These are phyloP conservation scores for Aspergillus sp. DNA, from an alignment of 2,329 filamentous ascomycete species.

Conservation along the genomic window DNA sequence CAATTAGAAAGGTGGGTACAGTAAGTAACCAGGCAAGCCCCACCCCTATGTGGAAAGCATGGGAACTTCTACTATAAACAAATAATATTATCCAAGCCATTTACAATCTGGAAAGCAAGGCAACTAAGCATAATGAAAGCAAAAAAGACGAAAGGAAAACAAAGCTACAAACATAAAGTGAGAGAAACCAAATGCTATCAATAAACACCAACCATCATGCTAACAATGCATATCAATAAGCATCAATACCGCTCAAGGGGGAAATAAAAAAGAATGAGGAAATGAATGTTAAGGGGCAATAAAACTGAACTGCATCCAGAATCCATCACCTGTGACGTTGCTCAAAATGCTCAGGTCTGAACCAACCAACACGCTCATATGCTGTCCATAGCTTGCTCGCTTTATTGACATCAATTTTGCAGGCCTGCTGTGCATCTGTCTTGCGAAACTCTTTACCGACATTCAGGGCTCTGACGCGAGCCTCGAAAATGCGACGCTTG, in stretches of 20 bases:
- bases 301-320: not conserved
- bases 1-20: no score
- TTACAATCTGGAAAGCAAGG: no score
- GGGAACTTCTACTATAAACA: no score
- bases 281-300: not conserved
- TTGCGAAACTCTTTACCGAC: constrained; percentile 82
- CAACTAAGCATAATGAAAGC: no score
- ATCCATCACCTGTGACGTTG: constrained; percentile 28
- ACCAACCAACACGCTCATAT: constrained; percentile 80
- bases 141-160: no score
- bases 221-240: not conserved
- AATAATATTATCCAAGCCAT: no score
- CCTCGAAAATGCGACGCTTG: constrained; percentile 84
- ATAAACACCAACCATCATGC: not conserved
- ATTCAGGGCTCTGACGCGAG: constrained; percentile 57
- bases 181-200: no score
- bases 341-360: constrained; percentile 49
- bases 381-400: constrained; percentile 86
- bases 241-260: not conserved
- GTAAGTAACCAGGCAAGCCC: no score
- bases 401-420: constrained; percentile 97
- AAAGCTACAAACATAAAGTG: no score
- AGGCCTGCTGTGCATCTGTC: constrained; percentile 92
- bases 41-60: not conserved
- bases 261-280: not conserved